Conservation (phyloP, 305 asterid genomes). For the Nicotiana rustica region DNA sequence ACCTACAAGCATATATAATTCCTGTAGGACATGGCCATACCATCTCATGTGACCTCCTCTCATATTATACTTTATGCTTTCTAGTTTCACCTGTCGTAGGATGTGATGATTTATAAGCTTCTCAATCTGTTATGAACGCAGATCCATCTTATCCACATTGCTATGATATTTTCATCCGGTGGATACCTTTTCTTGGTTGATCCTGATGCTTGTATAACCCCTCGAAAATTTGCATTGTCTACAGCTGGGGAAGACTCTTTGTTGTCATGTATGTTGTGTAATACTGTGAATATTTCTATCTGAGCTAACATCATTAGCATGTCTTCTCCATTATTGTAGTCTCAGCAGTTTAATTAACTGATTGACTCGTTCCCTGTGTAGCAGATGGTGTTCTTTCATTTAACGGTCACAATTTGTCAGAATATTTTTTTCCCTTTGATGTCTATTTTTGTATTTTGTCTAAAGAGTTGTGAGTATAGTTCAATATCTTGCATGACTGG, state of each 20-base stretch:
- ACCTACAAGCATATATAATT: neutral
- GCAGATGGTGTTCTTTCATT: constrained; percentile 9
- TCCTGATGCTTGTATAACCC: neutral
- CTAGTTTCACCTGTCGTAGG: neutral
- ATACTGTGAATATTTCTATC: neutral
- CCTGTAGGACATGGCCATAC: neutral
- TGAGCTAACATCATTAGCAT: neutral
- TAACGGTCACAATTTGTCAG: neutral
- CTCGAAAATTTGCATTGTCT: neutral
- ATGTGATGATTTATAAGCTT: neutral
- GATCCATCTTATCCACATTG: constrained; percentile 16
- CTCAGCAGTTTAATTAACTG: neutral
- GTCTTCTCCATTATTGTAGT: neutral
- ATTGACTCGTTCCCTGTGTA: neutral
- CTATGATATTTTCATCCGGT: neutral
- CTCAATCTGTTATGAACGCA: neutral
- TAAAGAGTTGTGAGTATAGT: neutral
- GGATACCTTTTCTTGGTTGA: neutral
- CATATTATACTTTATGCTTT: neutral
- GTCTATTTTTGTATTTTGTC: constrained; percentile 1
- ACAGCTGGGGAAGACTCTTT: neutral
- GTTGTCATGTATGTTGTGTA: neutral
- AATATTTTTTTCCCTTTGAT: neutral
- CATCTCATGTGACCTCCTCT: neutral
- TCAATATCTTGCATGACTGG: neutral